Base-by-base conservation (phyloP, 768 basidiomycete species). In the Ramaria sp. region DNA sequence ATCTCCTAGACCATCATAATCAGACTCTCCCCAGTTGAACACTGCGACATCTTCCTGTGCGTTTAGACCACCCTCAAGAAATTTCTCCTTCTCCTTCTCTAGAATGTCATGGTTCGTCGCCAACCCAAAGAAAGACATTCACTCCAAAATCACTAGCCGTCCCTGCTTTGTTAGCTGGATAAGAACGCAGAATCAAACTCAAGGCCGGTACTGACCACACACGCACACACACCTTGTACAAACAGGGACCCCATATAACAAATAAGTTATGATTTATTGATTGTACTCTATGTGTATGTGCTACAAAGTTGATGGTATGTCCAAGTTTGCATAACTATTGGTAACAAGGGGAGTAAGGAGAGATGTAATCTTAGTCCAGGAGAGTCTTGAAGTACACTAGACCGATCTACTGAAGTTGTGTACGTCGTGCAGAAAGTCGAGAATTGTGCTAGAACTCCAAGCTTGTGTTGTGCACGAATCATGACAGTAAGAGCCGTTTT, bases 401-500 rank as follows among this genome's bases (percentile, higher is more conserved):
- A 13, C 10, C 34, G 34, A 11, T 38, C 9, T 20, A 34, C 49
- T 41, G 57, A 68, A 46, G 20, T 73, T 71, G 64, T 88, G 80
- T 54, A 88, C 89, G 49, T 77, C 79, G 63, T 92, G 83, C 51
- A 96, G 69, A 68, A 94, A 88, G 72, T 96, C 94, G 27, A 98
- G 74, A 61, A 97, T 69, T 22, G 91, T 95, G 68, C 90, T 92
- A 47, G 91, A 82, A 65, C 90, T 92, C 96, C 95, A 98, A 4
- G 95, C 96, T 67, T 98, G 96, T 27, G 96, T 93, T 47, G 78
- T 75, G 67, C 95, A 98, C 47, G 91, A 92, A 69, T 98, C 94
- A 52, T 69, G 69, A 67, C 95, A 98, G 70, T 81, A 82, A 39
- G 73, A 72, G 11, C 94, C 95, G 60, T 92, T 79, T 66, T 80